A percentile compares a stretch with the other conserved stretches of the same genome.
These are phyloP conservation scores for Euphorbia lathyris DNA, from an alignment of 345 rosid genomes.

Conservation along the genomic window DNA sequence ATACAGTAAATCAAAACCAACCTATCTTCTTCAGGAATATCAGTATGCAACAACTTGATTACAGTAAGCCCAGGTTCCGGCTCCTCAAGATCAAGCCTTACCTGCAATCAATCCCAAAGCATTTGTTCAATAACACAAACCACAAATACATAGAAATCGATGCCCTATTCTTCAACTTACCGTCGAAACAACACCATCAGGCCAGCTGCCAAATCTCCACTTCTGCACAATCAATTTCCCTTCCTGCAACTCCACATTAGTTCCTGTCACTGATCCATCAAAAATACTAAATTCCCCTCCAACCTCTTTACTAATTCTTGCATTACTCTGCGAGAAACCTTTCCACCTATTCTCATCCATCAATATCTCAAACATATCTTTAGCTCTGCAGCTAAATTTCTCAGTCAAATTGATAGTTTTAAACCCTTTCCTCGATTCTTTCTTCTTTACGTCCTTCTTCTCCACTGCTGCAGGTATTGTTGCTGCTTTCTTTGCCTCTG, in stretches of 20 bases:
- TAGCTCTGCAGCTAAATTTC: constrained; percentile 83
- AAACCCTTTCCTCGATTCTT: constrained; percentile 50
- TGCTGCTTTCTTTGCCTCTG: constrained; percentile 26
- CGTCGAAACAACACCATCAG: constrained; percentile 81
- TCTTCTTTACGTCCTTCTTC: constrained; percentile 42
- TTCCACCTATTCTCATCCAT: constrained; percentile 98
- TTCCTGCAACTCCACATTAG: constrained; percentile 69
- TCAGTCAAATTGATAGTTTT: constrained; percentile 75
- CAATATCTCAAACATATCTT: constrained; percentile 78
- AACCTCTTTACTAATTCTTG: constrained; percentile 78
- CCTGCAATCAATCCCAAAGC: constrained; percentile 46
- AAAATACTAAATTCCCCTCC: constrained; percentile 78
- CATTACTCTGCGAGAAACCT: constrained; percentile 93
- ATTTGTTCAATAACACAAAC: not conserved
- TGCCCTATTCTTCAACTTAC: constrained; percentile 30
- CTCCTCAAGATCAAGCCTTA: constrained; percentile 64
- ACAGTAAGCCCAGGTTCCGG: constrained; percentile 79
- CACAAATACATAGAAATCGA: constrained; percentile 1
- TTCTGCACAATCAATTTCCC: constrained; percentile 88
- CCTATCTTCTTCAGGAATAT: constrained; percentile 95
- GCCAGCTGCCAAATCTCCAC: constrained; percentile 98
- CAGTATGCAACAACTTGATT: constrained; percentile 68
- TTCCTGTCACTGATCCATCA: constrained; percentile 90
- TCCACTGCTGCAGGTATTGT: constrained; percentile 22
- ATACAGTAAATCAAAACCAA: constrained; percentile 39